These are phyloP conservation scores for Mycena floridula DNA, from an alignment of 768 basidiomycete genomes.

Conservation along the genomic window DNA sequence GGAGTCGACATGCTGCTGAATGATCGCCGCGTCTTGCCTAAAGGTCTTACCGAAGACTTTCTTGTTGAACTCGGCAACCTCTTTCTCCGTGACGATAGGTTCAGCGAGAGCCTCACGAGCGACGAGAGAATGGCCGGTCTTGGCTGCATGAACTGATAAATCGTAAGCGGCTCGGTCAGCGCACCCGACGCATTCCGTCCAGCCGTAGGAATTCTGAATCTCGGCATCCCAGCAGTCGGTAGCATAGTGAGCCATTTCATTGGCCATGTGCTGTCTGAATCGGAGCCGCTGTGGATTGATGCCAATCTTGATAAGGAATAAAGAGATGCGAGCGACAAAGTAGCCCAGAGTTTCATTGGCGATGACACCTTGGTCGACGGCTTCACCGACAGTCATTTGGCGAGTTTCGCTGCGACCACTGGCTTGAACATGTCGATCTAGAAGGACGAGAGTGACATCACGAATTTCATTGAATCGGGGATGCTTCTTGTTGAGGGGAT, in stretches of 20 bases:
- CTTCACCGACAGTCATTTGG: conserved; percentile 78
- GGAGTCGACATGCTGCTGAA: conserved; percentile 58
- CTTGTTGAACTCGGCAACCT: conserved; percentile 78
- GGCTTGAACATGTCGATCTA: conserved; percentile 80
- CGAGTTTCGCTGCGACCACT: conserved; percentile 61
- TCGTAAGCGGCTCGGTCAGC: conserved; percentile 98
- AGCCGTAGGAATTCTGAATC: conserved; percentile 83
- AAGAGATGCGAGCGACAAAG: conserved; percentile 89
- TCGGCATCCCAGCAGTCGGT: conserved; percentile 99
- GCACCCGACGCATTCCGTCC: conserved; percentile 99
- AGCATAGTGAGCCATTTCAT: conserved; percentile 99
- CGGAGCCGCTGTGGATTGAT: conserved; percentile 78
- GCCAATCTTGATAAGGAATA: conserved; percentile 87
- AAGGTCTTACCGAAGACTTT: conserved; percentile 86
- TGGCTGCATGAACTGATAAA: conserved; percentile 79
- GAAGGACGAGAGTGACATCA: conserved; percentile 66
- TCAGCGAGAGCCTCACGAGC: conserved; percentile 85
- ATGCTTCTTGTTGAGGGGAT: conserved; percentile 89
- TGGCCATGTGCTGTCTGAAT: conserved; percentile 97
- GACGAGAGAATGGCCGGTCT: conserved; percentile 79
- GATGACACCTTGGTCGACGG: conserved; percentile 78
- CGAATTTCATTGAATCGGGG: conserved; percentile 76
- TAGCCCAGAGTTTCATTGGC: conserved; percentile 98
- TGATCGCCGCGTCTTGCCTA: conserved; percentile 68
- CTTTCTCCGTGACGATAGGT: conserved; percentile 76